These are phyloP conservation scores for Cercospora nicotianae DNA, from an alignment of 2,329 filamentous ascomycete genomes.

Conservation along the genomic window DNA sequence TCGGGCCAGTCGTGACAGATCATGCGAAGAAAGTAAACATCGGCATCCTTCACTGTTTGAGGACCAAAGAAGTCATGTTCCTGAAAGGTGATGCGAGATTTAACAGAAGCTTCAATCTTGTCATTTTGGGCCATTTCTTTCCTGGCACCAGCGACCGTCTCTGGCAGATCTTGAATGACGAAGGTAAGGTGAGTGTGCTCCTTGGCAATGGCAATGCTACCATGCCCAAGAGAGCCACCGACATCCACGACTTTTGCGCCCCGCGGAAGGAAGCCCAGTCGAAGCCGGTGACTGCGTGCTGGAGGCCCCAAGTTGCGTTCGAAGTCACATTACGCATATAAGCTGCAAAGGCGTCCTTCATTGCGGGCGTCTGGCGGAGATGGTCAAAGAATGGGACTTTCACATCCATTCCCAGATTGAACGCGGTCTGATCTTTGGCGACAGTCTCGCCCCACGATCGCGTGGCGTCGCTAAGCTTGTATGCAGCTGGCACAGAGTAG, in stretches of 20 bases:
- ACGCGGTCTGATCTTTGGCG: conserved; percentile 27
- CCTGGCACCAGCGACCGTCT: conserved; percentile 23
- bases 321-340: conserved; percentile 29
- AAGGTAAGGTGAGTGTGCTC: conserved; percentile 46
- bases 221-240: conserved; percentile 45
- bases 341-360: conserved; percentile 25
- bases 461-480: conserved; percentile 26
- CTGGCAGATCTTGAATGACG: conserved; percentile 49
- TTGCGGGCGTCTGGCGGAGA: conserved; percentile 23
- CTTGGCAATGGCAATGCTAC: conserved; percentile 45
- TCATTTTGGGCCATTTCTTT: conserved; percentile 13
- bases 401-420: conserved; percentile 26
- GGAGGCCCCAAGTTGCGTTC: conserved; percentile 56
- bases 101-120: conserved; percentile 9
- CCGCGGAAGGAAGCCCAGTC: conserved; percentile 51
- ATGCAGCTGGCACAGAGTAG: conserved; percentile 26
- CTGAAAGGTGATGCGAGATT: conserved; percentile 1
- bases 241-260: conserved; percentile 58
- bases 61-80: conserved; percentile 26
- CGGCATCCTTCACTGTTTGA: conserved; percentile 31
- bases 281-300: conserved; percentile 56
- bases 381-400: conserved; percentile 30
- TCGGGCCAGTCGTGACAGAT: conserved; percentile 37
- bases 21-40: conserved; percentile 33
- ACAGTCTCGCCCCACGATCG: conserved; percentile 28